Evolutionary conservation across 2,329 filamentous ascomycete species (phyloP).

Genomic region (Epichloe brachyelytri): DNA sequence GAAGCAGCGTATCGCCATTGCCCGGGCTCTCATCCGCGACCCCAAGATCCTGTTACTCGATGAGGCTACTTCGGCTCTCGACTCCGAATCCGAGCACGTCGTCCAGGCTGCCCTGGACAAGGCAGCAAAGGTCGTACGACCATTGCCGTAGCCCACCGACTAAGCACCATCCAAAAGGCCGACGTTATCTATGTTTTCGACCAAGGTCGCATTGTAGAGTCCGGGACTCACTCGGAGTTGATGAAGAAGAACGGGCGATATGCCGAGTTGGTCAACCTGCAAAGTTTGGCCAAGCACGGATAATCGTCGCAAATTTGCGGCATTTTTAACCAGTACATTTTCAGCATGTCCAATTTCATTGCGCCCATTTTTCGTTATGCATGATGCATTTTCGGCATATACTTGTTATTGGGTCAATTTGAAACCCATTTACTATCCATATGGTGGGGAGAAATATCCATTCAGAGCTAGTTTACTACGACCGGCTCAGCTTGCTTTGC

Average conservation of each 20-base stretch:
- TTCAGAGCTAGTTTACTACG: background rate
- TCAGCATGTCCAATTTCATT: no score
- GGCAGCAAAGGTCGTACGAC: constrained; percentile 74
- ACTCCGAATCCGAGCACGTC: constrained; percentile 64
- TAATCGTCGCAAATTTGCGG: constrained; percentile 7
- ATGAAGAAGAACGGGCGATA: constrained; percentile 60
- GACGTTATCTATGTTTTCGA: constrained; percentile 97
- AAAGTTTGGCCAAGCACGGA: constrained; percentile 54
- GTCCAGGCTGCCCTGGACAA: constrained; percentile 72
- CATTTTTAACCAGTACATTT: no score
- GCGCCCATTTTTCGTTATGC: no score
- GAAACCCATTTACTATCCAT: background rate
- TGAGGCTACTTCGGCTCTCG: constrained; percentile 67
- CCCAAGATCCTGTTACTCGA: constrained; percentile 78
- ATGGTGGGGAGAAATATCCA: background rate
- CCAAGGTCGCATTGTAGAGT: constrained; percentile 72
- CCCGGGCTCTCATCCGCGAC: constrained; percentile 78
- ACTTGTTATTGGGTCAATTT: background rate
- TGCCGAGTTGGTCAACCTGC: constrained; percentile 65
- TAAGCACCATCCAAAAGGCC: constrained; percentile 88
- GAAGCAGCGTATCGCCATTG: constrained; percentile 90
- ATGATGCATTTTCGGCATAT: background rate
- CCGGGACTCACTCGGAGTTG: constrained; percentile 64
- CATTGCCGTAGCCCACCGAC: constrained; percentile 83
- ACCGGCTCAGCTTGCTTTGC: constrained; percentile 1